Evolutionary conservation across 163 green algal genomes (phyloP), one percentile per base, ranked within the genome.

Genomic region (Trebouxiophyceae sp.): DNA sequence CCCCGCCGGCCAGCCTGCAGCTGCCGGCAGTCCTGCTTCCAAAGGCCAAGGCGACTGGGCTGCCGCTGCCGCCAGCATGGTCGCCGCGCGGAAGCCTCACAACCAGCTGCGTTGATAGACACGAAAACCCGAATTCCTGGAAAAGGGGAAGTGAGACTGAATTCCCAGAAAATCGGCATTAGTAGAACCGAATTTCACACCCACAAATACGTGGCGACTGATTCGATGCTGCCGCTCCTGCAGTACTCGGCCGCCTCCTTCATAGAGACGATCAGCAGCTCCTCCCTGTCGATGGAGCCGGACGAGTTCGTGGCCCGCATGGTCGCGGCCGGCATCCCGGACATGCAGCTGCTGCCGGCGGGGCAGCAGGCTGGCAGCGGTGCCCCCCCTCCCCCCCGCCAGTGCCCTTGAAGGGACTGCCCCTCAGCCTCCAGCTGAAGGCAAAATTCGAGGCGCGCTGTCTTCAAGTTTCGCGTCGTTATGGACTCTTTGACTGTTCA

Each of bases 251-350:
- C 82, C 7, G 82, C 82, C 24, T 79, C 85, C 16, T 96, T 92
- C 68, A 75, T 93, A 20, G 89, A 96, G 75, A 92, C 83, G 3
- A 77, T 90, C n/a, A 78, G 84, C 62, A 81, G 80, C 69, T 68
- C 73, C 60, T 85, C 81, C 62, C 81, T 96, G 60, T 77, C 74
- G 19, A 84, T 94, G 23, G 73, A 86, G 65, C 70, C 82, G 19
- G 78, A 92, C 32, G 83, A 92, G 74, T 95, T 96, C 66, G 66
- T 96, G 34, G 75, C 70, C 0, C 80, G 85, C 67, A 88, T 97
- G 82, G 62, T 87, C 44, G 85, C 77, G 27, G 82, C 82, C 8
- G 89, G 87, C 6, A 83, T 95, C 30, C 78, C 72, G 0, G 87
- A 93, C 45, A 81, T 79, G 55, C 65, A 60, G 46, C 30, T 61